Evolutionary conservation across 1,139 yeast species (phyloP), one percentile per base, ranked within the genome.

Genomic region (Saccharomyces hybrid): DNA sequence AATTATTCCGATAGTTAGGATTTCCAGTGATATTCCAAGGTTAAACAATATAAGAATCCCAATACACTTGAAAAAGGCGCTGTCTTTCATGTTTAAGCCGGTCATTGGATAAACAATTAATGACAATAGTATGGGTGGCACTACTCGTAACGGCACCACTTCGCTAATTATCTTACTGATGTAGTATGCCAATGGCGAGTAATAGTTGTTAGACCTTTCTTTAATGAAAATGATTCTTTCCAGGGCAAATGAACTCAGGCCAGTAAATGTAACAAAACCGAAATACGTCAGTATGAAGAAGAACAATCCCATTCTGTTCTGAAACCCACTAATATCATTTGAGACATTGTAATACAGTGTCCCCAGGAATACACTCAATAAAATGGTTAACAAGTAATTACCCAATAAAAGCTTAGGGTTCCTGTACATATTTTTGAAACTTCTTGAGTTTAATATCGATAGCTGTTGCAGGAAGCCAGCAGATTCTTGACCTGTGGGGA

Each of bases 301-400:
- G 71, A 93, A 93, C 58, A 93, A 75, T 0, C 99, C 99, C 60
- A 93, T 76, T 64, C 99, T 80, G 71, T 93, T 93, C 70, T 93
- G 99, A 76, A 93, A 93, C 0, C 99, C 99, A 65, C 96, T 84
- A 56, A 93, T 91, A 70, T 93, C 97, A 66, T 90, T 86, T 48
- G 84, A 76, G 26, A 91, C 83, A 64, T 89, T 78, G 71, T 85
- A 91, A 70, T 93, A 93, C 47, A 93, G 75, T 54, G 82, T 81
- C 0, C 98, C 97, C 72, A 96, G 86, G 70, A 93, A 88, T 3
- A 82, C 68, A 0, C 96, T 97, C 70, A 91, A 81, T 16, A 84
- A 65, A 6, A 88, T 72, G 0, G 97, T 86, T 58, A 91, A 76
- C 2, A 86, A 75, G 67, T 91, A 93, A 67, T 93, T 96, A 1